phyloP scores from a whole-genome alignment of 2,329 filamentous ascomycete species.

The Myriosclerotinia scirpicola region DNA sequence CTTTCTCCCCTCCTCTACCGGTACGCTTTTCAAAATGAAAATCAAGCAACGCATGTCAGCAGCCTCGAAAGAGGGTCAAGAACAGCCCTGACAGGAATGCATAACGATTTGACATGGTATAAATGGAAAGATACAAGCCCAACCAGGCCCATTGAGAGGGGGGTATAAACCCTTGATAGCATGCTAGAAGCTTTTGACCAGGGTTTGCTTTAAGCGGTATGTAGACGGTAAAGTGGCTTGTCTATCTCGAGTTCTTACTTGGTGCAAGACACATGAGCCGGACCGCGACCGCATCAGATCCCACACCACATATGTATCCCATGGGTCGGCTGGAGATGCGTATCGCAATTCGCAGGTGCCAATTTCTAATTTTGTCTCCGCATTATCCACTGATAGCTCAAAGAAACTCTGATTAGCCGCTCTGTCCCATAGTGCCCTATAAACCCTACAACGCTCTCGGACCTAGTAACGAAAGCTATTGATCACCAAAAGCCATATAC shows the following conservation, averaged over 20 bases:
- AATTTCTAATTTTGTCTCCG: constrained; percentile 37
- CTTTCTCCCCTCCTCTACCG: constrained; percentile 10
- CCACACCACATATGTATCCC: constrained; percentile 29
- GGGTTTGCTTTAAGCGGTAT: constrained; percentile 42
- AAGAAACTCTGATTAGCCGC: constrained; percentile 47
- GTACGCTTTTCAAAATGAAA: constrained; percentile 1
- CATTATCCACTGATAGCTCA: constrained; percentile 47
- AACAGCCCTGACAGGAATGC: constrained; percentile 17
- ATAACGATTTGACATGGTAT: constrained; percentile 12
- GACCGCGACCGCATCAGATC: constrained; percentile 49
- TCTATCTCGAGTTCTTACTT: constrained; percentile 34
- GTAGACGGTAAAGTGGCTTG: constrained; percentile 39
- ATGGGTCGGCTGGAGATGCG: constrained; percentile 45
- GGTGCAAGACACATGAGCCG: constrained; percentile 42
- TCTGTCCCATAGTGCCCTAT: constrained; percentile 38
- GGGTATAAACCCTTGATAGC: constrained; percentile 12
- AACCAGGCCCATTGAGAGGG: not conserved
- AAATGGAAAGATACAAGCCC: constrained; percentile 7
- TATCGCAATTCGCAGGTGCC: constrained; percentile 27
- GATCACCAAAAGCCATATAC: constrained; percentile 42
- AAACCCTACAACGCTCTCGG: constrained; percentile 31
- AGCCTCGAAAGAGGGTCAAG: constrained; percentile 15
- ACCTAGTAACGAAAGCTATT: constrained; percentile 33
- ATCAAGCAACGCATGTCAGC: constrained; percentile 10
- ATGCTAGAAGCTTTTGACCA: constrained; percentile 24